Evolutionary conservation across 2,329 filamentous ascomycete species (phyloP).

Genomic region (Botrytis deweyae): DNA sequence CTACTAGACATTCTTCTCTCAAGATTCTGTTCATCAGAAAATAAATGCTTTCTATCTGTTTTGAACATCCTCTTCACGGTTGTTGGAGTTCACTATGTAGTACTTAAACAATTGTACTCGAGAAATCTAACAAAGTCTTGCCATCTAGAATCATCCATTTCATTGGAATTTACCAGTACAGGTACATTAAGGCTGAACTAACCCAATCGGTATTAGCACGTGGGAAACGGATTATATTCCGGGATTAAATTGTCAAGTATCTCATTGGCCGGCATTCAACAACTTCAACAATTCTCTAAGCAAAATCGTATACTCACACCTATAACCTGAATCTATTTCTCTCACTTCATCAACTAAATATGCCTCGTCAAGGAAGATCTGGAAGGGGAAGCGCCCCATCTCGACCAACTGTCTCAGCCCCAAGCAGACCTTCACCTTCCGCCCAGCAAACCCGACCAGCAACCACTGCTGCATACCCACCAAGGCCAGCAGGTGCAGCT

Average conservation of each 20-base stretch:
- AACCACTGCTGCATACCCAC: constrained; percentile 58
- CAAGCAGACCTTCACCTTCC: constrained; percentile 48
- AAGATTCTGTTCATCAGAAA: not conserved
- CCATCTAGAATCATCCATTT: not conserved
- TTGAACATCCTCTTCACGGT: not conserved
- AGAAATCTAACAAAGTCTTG: not conserved
- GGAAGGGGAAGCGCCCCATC: constrained; percentile 56
- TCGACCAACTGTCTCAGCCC: constrained; percentile 60
- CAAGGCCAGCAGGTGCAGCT: constrained; percentile 52
- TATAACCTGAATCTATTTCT: not conserved
- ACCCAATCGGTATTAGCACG: not conserved
- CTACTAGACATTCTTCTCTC: not conserved
- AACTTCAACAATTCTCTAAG: constrained; percentile 10
- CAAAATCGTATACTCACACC: not conserved
- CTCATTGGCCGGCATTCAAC: not conserved
- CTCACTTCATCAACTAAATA: constrained; percentile 44
- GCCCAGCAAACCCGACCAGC: constrained; percentile 67
- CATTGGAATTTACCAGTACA: too few relatives aligned
- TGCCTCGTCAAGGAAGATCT: constrained; percentile 77
- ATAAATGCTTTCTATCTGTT: not conserved
- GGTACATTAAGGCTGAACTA: not conserved
- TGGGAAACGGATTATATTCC: not conserved
- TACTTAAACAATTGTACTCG: not conserved
- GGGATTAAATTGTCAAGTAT: constrained; percentile 14
- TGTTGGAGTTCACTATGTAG: not conserved